Percentiles rank a stretch among this genome's conserved stretches.
These are phyloP conservation scores for Cymbomonas tetramitiformis DNA, from an alignment of 139 green algal genomes.

Conservation along the genomic window DNA sequence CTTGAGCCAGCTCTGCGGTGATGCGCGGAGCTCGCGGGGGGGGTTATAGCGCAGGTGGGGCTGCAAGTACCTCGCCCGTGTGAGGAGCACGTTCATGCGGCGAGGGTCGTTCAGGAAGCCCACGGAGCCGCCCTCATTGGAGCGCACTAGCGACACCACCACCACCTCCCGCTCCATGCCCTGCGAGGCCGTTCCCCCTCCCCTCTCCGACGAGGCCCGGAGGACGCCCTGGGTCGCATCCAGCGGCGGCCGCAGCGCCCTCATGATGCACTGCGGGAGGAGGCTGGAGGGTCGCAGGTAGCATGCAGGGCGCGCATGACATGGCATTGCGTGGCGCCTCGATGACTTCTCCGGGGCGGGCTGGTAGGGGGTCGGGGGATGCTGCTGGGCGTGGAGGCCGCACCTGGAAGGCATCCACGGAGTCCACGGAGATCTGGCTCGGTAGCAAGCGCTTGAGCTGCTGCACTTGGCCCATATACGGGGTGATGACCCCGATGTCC, in stretches of 20 bases:
- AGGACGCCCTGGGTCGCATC: too few species aligned
- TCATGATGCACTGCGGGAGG: too few species aligned
- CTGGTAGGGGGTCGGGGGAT: too few species aligned
- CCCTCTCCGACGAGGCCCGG: too few species aligned
- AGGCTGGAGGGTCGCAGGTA: too few species aligned
- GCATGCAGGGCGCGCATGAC: too few species aligned
- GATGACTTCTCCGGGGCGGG: too few species aligned
- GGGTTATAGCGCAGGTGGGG: background rate
- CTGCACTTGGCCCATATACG: slow-evolving; percentile 85
- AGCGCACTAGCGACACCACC: slow-evolving; percentile 87
- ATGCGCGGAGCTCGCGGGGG: background rate
- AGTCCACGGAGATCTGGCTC: slow-evolving; percentile 13
- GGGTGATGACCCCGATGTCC: slow-evolving; percentile 93
- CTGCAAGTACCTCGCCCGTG: slow-evolving; percentile 47
- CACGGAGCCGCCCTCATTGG: slow-evolving; percentile 84
- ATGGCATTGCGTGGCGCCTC: too few species aligned
- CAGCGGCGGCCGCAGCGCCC: too few species aligned
- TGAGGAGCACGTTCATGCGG: slow-evolving; percentile 86
- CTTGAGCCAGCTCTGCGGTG: background rate
- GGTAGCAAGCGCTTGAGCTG: slow-evolving; percentile 1
- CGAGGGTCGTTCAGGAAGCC: slow-evolving; percentile 89
- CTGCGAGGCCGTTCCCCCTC: too few species aligned
- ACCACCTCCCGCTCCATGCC: slow-evolving; percentile 97
- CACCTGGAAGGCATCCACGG: slow-evolving; percentile 40
- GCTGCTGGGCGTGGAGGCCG: too few species aligned